Evolutionary conservation across 1,139 yeast species (phyloP).

Genomic region (Zygotorulaspora mrakii): DNA sequence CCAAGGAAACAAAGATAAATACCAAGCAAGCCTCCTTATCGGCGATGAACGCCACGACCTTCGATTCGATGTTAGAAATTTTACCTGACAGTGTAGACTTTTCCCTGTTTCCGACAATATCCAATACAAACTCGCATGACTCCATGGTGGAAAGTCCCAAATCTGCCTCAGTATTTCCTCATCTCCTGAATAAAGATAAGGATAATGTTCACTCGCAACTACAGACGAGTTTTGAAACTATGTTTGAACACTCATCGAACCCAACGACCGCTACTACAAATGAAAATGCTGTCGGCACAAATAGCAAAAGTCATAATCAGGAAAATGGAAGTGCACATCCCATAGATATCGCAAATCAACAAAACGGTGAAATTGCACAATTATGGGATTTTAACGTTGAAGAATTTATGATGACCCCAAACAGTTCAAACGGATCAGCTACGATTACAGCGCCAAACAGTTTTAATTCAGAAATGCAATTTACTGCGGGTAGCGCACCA

Average conservation of each 20-base stretch:
- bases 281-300: conserved; percentile 1
- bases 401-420: conserved; percentile 36
- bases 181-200: conserved; percentile 1
- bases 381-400: conserved; percentile 38
- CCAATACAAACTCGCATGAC: conserved; percentile 2
- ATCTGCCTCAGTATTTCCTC: conserved; percentile 6
- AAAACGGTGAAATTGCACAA: conserved; percentile 39
- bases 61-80: conserved; percentile 37
- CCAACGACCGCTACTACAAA: conserved; percentile 5
- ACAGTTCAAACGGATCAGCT: conserved; percentile 36
- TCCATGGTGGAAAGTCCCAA: conserved; percentile 6
- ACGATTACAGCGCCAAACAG: conserved; percentile 38
- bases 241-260: conserved; percentile 6
- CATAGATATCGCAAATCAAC: conserved; percentile 32
- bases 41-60: conserved; percentile 17
- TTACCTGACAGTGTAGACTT: conserved; percentile 34
- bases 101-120: conserved; percentile 8
- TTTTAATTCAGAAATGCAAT: conserved; percentile 26
- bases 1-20: conserved; percentile 7
- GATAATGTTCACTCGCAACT: conserved; percentile 5
- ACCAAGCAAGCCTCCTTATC: conserved; percentile 12
- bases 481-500: conserved; percentile 12
- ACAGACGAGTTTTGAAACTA: conserved; percentile 8
- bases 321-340: conserved; percentile 15
- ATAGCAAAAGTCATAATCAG: background rate